Conservation (phyloP, 805 yeast species). For the Candida boleticola region DNA sequence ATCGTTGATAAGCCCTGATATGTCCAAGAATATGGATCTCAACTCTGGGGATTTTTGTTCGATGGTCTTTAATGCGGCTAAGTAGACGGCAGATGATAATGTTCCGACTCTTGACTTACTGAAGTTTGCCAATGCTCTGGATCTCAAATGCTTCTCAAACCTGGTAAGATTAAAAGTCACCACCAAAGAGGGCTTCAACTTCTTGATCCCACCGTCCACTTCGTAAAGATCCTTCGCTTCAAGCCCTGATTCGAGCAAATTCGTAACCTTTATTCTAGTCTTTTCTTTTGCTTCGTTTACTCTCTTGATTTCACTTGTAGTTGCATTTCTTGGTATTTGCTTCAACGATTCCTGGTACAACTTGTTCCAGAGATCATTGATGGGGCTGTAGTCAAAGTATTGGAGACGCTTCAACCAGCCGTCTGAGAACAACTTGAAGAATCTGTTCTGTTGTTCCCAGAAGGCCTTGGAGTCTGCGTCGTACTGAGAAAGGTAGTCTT, state of each 20-base stretch:
- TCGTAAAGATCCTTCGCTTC: conserved; percentile 22
- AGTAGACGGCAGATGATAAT: conserved; percentile 63
- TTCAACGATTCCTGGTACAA: conserved; percentile 35
- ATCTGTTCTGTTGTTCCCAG: conserved; percentile 21
- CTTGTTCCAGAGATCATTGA: conserved; percentile 38
- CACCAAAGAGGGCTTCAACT: conserved; percentile 49
- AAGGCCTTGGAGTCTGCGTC: conserved; percentile 2
- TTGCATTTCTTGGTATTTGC: conserved; percentile 32
- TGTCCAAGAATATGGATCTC: conserved; percentile 38
- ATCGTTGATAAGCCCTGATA: conserved; percentile 51
- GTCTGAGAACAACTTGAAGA: conserved; percentile 28
- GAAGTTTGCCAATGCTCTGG: conserved; percentile 58
- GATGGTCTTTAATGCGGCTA: conserved; percentile 50
- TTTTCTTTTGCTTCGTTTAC: conserved; percentile 59
- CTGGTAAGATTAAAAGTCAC: conserved; percentile 63
- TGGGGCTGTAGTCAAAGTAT: conserved; percentile 30
- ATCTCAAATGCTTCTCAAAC: conserved; percentile 65
- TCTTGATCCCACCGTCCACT: conserved; percentile 34
- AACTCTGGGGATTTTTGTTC: conserved; percentile 55
- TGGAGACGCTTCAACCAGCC: conserved; percentile 38
- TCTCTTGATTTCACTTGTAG: conserved; percentile 40
- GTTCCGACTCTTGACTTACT: conserved; percentile 70
- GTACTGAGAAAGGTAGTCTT: conserved; percentile 38
- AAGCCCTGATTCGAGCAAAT: conserved; percentile 31
- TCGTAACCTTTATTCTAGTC: conserved; percentile 39